These are phyloP conservation scores for Elsinoe perseae DNA, from an alignment of 2,329 filamentous ascomycete genomes.

Conservation along the genomic window DNA sequence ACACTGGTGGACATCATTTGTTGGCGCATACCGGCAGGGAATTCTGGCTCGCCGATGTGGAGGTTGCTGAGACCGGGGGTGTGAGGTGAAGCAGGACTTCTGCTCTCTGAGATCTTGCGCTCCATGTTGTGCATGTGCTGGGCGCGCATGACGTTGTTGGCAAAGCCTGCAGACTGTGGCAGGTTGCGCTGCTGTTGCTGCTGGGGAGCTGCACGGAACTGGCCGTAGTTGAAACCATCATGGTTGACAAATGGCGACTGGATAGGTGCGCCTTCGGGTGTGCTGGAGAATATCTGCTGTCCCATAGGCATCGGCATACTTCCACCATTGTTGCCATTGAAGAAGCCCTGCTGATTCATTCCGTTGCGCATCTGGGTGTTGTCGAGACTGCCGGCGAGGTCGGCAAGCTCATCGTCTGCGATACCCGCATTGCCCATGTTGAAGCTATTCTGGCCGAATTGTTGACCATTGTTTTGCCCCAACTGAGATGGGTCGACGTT, in stretches of 20 bases:
- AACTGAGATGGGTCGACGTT: conserved; percentile 78
- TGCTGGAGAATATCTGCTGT: conserved; percentile 76
- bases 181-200: conserved; percentile 34
- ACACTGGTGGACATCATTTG: conserved; percentile 61
- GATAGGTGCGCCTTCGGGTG: conserved; percentile 83
- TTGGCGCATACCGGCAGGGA: conserved; percentile 28
- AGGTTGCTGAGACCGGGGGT: conserved; percentile 68
- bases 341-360: conserved; percentile 26
- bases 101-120: conserved; percentile 56
- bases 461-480: conserved; percentile 51
- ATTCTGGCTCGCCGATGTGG: conserved; percentile 58
- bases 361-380: conserved; percentile 16
- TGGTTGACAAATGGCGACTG: conserved; percentile 76
- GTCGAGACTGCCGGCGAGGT: conserved; percentile 42
- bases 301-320: conserved; percentile 47
- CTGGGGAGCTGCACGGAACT: conserved; percentile 56
- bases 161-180: conserved; percentile 21
- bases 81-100: conserved; percentile 79
- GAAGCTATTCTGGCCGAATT: conserved; percentile 60
- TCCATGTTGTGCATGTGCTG: conserved; percentile 44
- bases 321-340: conserved; percentile 38
- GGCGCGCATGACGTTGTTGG: conserved; percentile 26
- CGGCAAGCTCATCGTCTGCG: conserved; percentile 80
- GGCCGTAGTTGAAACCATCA: conserved; percentile 62
- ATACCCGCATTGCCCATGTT: conserved; percentile 71